Base-by-base conservation (phyloP, 2,329 filamentous ascomycete species). In the Ophiostoma australiae region DNA sequence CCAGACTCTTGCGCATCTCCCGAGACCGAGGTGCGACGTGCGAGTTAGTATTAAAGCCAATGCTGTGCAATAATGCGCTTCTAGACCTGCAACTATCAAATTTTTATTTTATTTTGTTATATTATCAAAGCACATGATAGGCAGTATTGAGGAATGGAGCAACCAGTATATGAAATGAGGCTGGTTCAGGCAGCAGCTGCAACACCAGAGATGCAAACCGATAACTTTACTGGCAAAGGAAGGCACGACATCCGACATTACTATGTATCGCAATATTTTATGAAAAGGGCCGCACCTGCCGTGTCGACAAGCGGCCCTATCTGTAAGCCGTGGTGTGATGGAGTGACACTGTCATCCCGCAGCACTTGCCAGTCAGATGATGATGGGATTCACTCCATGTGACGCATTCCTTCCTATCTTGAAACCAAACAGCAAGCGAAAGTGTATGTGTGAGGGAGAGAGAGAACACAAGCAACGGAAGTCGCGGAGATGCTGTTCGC, bases 1-100 rank as follows among this genome's bases (percentile, higher is more conserved):
- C 52, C 23, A 58, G 52, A 58, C 52, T 58, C 23, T 58, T 58
- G 52, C 52, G 52, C 52, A 58, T 58, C 52, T 58, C 52, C 52
- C 52, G 52, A 58, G 52, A 58, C n/a, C 52, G 52, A 58, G 52
- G 52, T 31, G 44, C 44, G 17, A 48, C 15, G 17, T 48, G 44
- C 44, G 17, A 20, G 17, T 20, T 20, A 48, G 20, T 20, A 20
- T 17, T n/a, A 48, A 4, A 20, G 44, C 20, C 44, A 48, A n/a
- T 48, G 44, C 20, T 48, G 44, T 48, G 44, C 20, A n/a, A 48
- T 48, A 48, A 27, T 58, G 52, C 27, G 52, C 52, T 31, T 58
- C 52, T 58, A 58, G 52, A 27, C 52, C 52, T 58, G 20, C 44
- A 20, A 48, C 44, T n/a, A 48, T 48, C 41, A 39, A 39, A 39